Conservation (phyloP, 2,329 filamentous ascomycete species). For the Colletotrichum zoysiae region DNA sequence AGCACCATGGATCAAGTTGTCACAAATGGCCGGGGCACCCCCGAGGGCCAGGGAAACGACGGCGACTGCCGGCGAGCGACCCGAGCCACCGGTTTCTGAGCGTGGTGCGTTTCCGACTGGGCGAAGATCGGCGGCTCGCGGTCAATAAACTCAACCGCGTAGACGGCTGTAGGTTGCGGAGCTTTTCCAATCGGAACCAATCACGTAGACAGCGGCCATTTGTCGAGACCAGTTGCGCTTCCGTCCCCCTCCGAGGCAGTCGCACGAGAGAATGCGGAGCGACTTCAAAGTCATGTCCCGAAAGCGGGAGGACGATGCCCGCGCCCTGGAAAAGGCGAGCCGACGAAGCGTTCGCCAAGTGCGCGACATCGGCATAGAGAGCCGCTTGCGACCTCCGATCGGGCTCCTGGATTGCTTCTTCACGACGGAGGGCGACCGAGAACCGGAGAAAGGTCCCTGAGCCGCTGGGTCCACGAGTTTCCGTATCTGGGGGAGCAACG, state of each 20-base stretch:
- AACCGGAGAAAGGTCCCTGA: background rate
- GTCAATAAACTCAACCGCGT: background rate
- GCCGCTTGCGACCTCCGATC: background rate
- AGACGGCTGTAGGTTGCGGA: too few relatives aligned
- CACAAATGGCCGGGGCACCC: too few relatives aligned
- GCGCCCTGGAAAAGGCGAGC: too few relatives aligned
- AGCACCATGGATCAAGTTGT: too few relatives aligned
- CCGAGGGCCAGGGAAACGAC: background rate
- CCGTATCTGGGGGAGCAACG: too few relatives aligned
- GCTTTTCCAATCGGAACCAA: background rate
- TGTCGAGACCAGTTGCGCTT: background rate
- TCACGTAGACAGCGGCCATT: background rate
- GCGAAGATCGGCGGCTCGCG: background rate
- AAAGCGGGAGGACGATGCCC: background rate
- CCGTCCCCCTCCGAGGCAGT: background rate
- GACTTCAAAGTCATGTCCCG: background rate
- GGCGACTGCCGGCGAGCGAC: background rate
- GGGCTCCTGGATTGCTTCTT: background rate
- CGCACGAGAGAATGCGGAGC: background rate
- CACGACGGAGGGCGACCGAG: background rate
- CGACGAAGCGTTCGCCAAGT: background rate
- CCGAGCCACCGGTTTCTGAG: background rate
- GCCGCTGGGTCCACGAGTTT: background rate
- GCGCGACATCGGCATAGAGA: background rate
- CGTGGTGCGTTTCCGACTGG: background rate